Conservation (phyloP, 306 rosid genomes). For the Quercus bicolor region DNA sequence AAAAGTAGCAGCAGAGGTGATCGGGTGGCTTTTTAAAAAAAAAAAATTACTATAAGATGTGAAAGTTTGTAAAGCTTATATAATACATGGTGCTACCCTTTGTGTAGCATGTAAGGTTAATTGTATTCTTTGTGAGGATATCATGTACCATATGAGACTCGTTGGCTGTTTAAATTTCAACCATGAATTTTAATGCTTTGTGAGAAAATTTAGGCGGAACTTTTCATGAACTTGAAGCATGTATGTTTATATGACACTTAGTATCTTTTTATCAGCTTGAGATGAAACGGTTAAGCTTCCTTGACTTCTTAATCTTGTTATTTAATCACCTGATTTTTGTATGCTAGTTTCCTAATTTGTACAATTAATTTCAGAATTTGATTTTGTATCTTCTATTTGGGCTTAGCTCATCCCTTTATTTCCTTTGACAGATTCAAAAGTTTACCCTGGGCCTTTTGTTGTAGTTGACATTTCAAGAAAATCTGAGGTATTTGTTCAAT, state of each 20-base stretch:
- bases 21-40: not conserved
- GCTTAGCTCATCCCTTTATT: conserved; percentile 19
- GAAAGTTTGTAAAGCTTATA: not conserved
- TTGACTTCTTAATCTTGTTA: not conserved
- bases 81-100: not conserved
- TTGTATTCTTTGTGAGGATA: not conserved
- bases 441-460: conserved; percentile 79
- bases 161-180: no score
- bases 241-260: no score
- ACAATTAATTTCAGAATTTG: conserved; percentile 7
- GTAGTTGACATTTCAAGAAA: conserved; percentile 66
- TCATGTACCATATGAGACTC: no score
- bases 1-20: not conserved
- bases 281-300: not conserved
- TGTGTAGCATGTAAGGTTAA: not conserved
- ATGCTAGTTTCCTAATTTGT: not conserved
- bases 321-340: not conserved
- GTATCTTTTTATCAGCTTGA: not conserved
- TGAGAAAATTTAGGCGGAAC: no score
- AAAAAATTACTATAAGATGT: not conserved
- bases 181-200: no score
- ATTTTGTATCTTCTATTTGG: conserved; percentile 3
- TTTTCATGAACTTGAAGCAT: no score
- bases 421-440: conserved; percentile 60
- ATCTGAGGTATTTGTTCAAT: conserved; percentile 59